phyloP scores from a whole-genome alignment of 768 basidiomycete species.

The Lactarius akahatsu region DNA sequence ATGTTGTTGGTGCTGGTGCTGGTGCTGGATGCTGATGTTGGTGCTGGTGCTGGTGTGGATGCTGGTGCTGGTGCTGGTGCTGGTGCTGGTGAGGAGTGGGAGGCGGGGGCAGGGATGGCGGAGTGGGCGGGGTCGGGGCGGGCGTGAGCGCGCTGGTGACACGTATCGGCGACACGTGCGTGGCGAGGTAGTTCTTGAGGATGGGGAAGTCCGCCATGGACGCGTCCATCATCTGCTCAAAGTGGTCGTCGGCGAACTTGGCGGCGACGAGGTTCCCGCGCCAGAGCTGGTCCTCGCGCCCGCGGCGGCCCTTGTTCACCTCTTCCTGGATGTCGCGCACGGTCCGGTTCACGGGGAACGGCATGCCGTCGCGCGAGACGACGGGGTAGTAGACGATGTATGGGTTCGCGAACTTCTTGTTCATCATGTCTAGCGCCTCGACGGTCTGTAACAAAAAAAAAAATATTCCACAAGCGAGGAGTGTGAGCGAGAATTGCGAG shows the following conservation, averaged over 20 bases:
- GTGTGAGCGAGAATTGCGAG: not conserved
- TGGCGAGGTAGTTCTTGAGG: constrained; percentile 74
- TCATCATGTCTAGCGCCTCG: constrained; percentile 78
- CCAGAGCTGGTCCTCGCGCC: constrained; percentile 67
- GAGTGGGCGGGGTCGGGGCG: constrained; percentile 1
- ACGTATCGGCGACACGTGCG: constrained; percentile 53
- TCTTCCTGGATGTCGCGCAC: constrained; percentile 72
- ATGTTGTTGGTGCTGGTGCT: not conserved
- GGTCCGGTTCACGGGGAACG: constrained; percentile 76
- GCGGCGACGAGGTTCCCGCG: constrained; percentile 77
- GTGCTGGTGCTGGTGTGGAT: not conserved
- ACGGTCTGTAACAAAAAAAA: constrained; percentile 49
- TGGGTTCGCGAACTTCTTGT: constrained; percentile 70
- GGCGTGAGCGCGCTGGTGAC: constrained; percentile 37
- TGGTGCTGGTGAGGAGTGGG: not conserved
- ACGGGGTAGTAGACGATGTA: constrained; percentile 81
- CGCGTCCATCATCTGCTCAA: constrained; percentile 59
- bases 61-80: not conserved
- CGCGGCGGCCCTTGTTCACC: constrained; percentile 35
- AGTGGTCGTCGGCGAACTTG: constrained; percentile 55
- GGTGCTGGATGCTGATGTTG: not conserved
- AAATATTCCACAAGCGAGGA: not conserved
- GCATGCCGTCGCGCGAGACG: constrained; percentile 75
- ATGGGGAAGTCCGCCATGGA: constrained; percentile 86
- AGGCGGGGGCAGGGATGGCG: not conserved